Evolutionary conservation across 2,329 filamentous ascomycete species (phyloP), one percentile per base, ranked within the genome.

Genomic region (Apiospora marii): DNA sequence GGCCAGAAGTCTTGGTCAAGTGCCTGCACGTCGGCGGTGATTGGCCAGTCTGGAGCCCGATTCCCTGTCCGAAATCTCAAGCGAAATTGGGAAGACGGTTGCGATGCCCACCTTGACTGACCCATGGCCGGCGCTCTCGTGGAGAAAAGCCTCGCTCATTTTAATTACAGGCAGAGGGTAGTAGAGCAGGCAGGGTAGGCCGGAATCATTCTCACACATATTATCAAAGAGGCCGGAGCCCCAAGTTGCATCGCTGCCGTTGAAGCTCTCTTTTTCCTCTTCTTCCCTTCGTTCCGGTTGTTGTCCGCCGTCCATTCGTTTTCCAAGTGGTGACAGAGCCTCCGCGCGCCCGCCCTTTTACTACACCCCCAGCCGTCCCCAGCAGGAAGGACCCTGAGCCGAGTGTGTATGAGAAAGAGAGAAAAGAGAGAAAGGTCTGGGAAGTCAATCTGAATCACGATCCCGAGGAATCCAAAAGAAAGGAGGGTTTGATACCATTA

Each of bases 71-170:
- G 30, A 68, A 68, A 64, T 64, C 30, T 64, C 58, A 64, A 64
- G 58, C 58, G 58, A 64, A 64, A 64, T 64, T 64, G 58, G 58
- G 58, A 64, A 64, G 58, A 64, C n/a, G 58, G 58, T 64, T 41
- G 58, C 58, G 58, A 64, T 64, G 58, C 58, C 58, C 58, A 64
- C 58, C 30, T 64, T 41, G 16, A 37, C 19, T 41, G 58, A 64
- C 58, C 58, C 58, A 64, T 64, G 58, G 58, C 58, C 58, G 34
- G 58, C 58, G 58, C 58, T 64, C 30, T 64, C 58, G 58, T 64
- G 58, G 58, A 64, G 58, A 69, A 46, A 69, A 69, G 67, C 67
- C 67, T 69, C 67, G 44, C 48, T 69, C 67, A 69, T 69, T 69
- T 69, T 69, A 69, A 69, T 69, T 69, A 69, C 34, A 41, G 30